Conservation (phyloP, 345 rosid species). For the Clarkia xantiana region DNA sequence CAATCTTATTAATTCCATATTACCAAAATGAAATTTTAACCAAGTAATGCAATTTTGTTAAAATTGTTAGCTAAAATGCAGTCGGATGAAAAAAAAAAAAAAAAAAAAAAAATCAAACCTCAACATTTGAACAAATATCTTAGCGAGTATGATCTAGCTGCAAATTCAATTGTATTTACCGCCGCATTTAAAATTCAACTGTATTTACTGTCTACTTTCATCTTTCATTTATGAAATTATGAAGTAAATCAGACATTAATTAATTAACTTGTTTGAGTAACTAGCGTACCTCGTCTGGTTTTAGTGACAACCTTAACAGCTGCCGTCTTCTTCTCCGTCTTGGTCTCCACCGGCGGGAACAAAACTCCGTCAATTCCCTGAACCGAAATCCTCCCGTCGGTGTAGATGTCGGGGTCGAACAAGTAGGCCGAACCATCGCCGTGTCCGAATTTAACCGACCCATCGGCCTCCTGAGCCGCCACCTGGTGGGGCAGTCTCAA, state of each 20-base stretch:
- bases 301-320: conserved; percentile 47
- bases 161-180: too few species aligned
- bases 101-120: too few species aligned
- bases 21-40: too few species aligned
- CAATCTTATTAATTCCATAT: too few species aligned
- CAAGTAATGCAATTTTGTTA: too few species aligned
- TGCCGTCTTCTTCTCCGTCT: conserved; percentile 11
- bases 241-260: neutral
- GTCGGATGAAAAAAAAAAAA: too few species aligned
- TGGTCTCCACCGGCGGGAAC: conserved; percentile 47
- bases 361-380: conserved; percentile 87
- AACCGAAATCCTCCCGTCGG: conserved; percentile 86
- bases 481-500: conserved; percentile 77
- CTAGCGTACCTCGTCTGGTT: conserved; percentile 69
- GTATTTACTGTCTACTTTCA: too few species aligned
- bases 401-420: conserved; percentile 92
- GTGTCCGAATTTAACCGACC: conserved; percentile 78
- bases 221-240: too few species aligned
- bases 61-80: too few species aligned
- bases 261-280: neutral
- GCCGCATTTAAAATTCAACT: too few species aligned
- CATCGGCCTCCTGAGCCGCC: conserved; percentile 85
- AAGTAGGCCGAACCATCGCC: conserved; percentile 70
- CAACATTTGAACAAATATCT: too few species aligned
- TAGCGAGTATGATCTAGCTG: too few species aligned